Base-by-base conservation (phyloP, 2,329 filamentous ascomycete species). In the Oidium heveae region DNA sequence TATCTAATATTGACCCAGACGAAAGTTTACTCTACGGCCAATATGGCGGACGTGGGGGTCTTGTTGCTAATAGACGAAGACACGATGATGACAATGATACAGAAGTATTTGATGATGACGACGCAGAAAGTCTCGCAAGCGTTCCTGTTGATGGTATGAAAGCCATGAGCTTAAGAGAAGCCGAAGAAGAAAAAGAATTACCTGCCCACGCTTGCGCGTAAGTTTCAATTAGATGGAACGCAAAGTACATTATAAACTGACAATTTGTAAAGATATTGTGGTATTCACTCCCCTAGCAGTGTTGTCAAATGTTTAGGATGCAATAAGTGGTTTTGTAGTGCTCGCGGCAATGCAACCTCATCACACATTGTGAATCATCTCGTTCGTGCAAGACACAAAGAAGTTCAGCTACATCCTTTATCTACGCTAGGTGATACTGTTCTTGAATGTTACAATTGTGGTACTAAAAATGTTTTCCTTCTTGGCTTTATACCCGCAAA, bases 321-420 rank as follows among this genome's bases (percentile, higher is more conserved):
- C 72, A 89, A 79, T 72, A 98, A 96, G 67, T 98, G 91, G 91
- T 98, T 98, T 68, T 98, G 91, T 70, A 96, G 88, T 68, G 88
- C 89, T 57, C 85, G 89, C 63, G 89, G 91, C 61, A 98, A 95
- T 68, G 88, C 88, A 18, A 94, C 86, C 53, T 95, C 89, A 28
- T 94, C 89, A 36, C 91, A 98, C 66, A 96, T 98, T 62, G 86
- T 98, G 70, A 96, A 96, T 68, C 91, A 98, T 66, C 79, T 98
- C 36, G 91, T 98, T 57, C 84, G 93, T 64, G 89, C 93, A 59
- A 84, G 91, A 59, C 91, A 98, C 72, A 98, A 96, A 73, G 93
- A 98, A 71, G 91, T 98, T 54, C 89, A 95, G 68, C 79, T 98
- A 55, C 91, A 98, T 67, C 89, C 91, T 8, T 80, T 82, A 61